A percentile compares a stretch with the other conserved stretches of the same genome.
Evolutionary conservation across 2,329 filamentous ascomycete species (phyloP).

Genomic region (Cephalotrichum gorgonifer): DNA sequence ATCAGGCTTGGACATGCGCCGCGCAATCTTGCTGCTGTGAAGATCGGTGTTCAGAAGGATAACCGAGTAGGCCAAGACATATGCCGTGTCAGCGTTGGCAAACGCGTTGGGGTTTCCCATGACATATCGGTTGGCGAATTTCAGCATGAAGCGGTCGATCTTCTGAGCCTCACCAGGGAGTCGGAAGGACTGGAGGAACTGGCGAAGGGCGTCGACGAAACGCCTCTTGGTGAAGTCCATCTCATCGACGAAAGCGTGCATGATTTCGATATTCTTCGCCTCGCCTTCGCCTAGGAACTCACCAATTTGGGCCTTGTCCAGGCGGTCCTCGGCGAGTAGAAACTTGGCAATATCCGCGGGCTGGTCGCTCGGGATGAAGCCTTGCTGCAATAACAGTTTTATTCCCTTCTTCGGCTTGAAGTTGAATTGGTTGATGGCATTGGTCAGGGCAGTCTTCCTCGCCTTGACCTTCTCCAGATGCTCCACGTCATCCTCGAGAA

Average conservation of each 20-base stretch:
- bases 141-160: slow-evolving; percentile 98
- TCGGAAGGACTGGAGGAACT: slow-evolving; percentile 90
- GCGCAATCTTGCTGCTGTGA: slow-evolving; percentile 75
- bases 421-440: slow-evolving; percentile 87
- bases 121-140: slow-evolving; percentile 94
- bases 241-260: slow-evolving; percentile 93
- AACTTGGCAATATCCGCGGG: slow-evolving; percentile 80
- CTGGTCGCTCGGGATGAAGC: slow-evolving; percentile 72
- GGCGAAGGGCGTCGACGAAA: slow-evolving; percentile 84
- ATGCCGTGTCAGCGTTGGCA: slow-evolving; percentile 95
- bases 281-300: slow-evolving; percentile 94
- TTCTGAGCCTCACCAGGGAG: slow-evolving; percentile 95
- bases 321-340: slow-evolving; percentile 65
- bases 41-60: slow-evolving; percentile 95
- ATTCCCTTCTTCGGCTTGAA: slow-evolving; percentile 95
- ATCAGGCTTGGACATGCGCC: slow-evolving; percentile 89
- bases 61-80: slow-evolving; percentile 91
- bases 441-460: slow-evolving; percentile 81
- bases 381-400: slow-evolving; percentile 71
- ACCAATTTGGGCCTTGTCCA: slow-evolving; percentile 87
- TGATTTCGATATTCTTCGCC: slow-evolving; percentile 84
- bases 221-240: slow-evolving; percentile 91
- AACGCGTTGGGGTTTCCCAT: slow-evolving; percentile 94
- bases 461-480: slow-evolving; percentile 94
- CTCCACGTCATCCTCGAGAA: slow-evolving; percentile 79